Base-by-base conservation (phyloP, 148 eudicot species). In the Chenopodium album region DNA sequence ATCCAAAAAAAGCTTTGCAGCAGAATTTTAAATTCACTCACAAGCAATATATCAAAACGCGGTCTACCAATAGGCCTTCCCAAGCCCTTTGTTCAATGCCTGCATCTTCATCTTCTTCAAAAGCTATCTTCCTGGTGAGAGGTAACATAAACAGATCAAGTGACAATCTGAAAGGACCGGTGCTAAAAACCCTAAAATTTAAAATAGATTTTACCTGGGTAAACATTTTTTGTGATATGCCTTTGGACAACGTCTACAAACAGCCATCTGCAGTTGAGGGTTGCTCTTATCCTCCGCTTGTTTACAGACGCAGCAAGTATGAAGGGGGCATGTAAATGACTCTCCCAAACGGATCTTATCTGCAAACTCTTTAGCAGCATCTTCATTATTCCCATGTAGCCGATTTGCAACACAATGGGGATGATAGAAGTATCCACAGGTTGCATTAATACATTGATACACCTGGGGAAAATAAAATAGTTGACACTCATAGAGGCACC, bases 351-450 rank as follows among this genome's bases (percentile, higher is more conserved):
- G 82, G 86, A 94, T 89, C 82, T 82, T 88, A 73, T 83, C 82
- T 77, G 76, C 67, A 28, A 85, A 88, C 81, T 85, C 88, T 81
- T 78, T 88, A 28, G 87, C 88, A 47, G 89, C 90, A 37, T 77
- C 84, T 79, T 86, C 83, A 91, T 67, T 76, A 64, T 80, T 85
- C 22, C 82, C 88, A 50, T 88, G 87, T 37, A 94, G 90, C 80
- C 88, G 82, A 80, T 84, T 87, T 9, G 98, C 92, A 37, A 91
- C 98, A 88, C 98, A 94, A 72, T 46, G 65, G 75, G 96, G 90
- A 81, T 94, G 98, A 86, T 90, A 94, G 85, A 94, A 92, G 76
- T 84, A 87, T 47, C 98, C 97, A 83, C 98, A 94, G n/a, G 96
- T 88, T 67, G 92, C 97, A 85, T 87, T 86, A 76, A 84, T 89